Evolutionary conservation across 176 grass and related monocot genomes (phyloP), one percentile per base, ranked within the genome.

Genomic region (Musa troglodytarum): DNA sequence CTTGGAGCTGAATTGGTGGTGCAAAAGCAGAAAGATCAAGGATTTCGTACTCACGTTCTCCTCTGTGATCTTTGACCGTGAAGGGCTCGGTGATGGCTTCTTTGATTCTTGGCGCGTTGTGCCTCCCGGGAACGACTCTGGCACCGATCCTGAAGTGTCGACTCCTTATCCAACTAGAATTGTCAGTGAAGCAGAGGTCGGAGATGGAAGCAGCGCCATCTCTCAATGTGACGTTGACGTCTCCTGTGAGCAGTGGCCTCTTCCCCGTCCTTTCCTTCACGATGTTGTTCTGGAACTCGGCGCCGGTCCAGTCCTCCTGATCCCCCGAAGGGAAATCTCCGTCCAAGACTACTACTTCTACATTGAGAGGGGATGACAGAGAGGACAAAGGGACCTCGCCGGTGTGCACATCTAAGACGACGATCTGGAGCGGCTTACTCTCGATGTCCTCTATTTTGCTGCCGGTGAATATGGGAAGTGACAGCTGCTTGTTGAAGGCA

Each of bases 161-260:
- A 79, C 95, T 87, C 0, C 95, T 74, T 1, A 92, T 81, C 95
- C 95, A 99, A 0, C 90, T 94, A 1, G 90, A 91, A 62, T 99
- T 99, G 34, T 99, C 95, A 0, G 95, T 99, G 82, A 99, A 94
- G 52, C 85, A 85, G 64, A 99, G 91, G 6, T 99, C 95, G 9
- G 34, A 43, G 1, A 99, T 86, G 9, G 11, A 15, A 63, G 55
- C 86, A 9, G 50, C 70, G 0, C 91, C 91, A 49, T 94, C 90
- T 0, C 86, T 68, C 80, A 94, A 74, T 66, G 81, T 86, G 26
- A 94, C 72, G 49, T 12, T 76, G 1, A 92, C 88, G 2, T 99
- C 95, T 63, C 95, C 95, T 0, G 91, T 88, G 15, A 99, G 86
- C 1, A 99, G 82, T 1, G 95, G 91, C 21, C 95, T 89, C 78